Base-by-base conservation (phyloP, 164 flowering plant species). In the Kingdonia uniflora region DNA sequence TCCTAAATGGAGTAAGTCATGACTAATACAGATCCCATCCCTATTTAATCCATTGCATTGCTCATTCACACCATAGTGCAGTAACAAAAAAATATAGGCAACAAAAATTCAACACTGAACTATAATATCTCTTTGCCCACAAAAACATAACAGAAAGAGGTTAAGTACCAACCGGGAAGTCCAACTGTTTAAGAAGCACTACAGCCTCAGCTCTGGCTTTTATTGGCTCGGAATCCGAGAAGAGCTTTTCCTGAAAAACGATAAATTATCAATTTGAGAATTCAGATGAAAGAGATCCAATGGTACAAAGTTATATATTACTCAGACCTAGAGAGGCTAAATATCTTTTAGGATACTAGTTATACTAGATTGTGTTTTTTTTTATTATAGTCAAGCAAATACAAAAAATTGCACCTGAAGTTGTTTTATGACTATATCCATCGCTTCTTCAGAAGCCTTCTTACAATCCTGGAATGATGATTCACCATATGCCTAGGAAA, bases 381-480 rank as follows among this genome's bases (percentile, higher is more conserved):
- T n/a, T n/a, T n/a, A n/a, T n/a, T n/a, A n/a, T n/a, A n/a, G n/a
- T n/a, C n/a, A n/a, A n/a, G n/a, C n/a, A n/a, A n/a, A n/a, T n/a
- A n/a, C n/a, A n/a, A n/a, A 8, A 29, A 29, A 3, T 3, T 29
- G 35, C 65, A 80, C 99, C 95, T 86, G 84, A 65, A 94, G 77
- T 49, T 74, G 79, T 55, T 78, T 81, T 49, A 63, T 73, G 35
- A 94, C 71, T 45, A 66, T 66, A n/a, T 61, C 62, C 29, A 89
- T 67, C 49, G 90, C 97, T 67, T 86, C 92, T 74, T 94, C 97
- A 42, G 99, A 94, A 60, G 82, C 89, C 65, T 76, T 69, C 74
- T 87, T 88, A 61, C 99, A 94, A 54, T 94, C 99, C 63, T 74
- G 78, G 71, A 89, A 94, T 40, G 99, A 94, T 49, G 99, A 80